Evolutionary conservation across 345 rosid genomes (phyloP), one percentile per base, ranked within the genome.

Genomic region (Ricinus communis): DNA sequence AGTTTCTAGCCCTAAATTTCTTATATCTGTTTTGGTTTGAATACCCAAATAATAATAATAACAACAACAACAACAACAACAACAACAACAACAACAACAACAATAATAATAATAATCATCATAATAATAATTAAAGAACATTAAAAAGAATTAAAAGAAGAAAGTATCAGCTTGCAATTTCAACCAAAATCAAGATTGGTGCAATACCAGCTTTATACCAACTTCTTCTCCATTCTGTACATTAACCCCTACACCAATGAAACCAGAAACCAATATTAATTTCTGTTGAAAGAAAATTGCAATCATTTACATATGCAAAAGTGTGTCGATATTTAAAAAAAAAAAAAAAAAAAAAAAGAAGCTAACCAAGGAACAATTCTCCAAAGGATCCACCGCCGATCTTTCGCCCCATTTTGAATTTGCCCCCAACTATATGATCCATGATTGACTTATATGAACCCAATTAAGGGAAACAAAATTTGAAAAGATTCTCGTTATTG

Each of bases 381-480:
- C 93, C 93, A 38, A 88, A 88, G 41, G 90, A 86, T 73, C 90
- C 90, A 67, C 87, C 85, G 19, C 90, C 92, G 68, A 88, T 88
- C 85, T 84, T 88, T 36, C 90, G 81, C 43, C 87, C 90, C 62
- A 88, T 73, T 62, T 85, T 85, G 81, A 81, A 88, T 72, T 84
- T 88, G 10, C 78, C 88, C 25, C 93, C 93, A 19, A 86, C 79
- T 36, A 87, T 77, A 77, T 79, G 74, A 71, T 87, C 92, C 92
- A 84, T 87, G 74, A 40, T 68, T 56, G 65, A 30, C 43, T 18
- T 46, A 38, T 59, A 5, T n/a, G n/a, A n/a, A n/a, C n/a, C n/a
- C n/a, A n/a, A n/a, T n/a, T n/a, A n/a, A n/a, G n/a, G n/a, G n/a
- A n/a, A n/a, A n/a, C n/a, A n/a, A n/a, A n/a, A n/a, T n/a, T n/a